These are phyloP conservation scores for Pseudohalonectria lignicola DNA, from an alignment of 2,329 filamentous ascomycete genomes.

Conservation along the genomic window DNA sequence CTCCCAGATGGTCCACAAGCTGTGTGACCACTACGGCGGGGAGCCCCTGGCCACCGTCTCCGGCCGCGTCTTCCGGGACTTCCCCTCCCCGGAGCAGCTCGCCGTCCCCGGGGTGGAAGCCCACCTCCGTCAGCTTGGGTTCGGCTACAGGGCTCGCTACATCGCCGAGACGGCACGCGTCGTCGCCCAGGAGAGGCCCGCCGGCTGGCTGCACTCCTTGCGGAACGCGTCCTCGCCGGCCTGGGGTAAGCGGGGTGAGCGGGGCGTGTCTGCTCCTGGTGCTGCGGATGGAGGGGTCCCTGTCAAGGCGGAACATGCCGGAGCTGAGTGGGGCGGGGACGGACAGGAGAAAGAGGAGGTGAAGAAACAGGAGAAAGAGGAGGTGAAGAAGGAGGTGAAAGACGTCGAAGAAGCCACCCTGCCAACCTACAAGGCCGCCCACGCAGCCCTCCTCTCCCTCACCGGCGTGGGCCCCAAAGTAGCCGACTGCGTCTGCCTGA, in stretches of 20 bases:
- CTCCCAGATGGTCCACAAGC: slow-evolving; percentile 89
- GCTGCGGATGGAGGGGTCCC: no score
- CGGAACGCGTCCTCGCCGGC: slow-evolving; percentile 65
- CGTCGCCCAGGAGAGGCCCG: slow-evolving; percentile 54
- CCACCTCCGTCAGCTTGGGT: slow-evolving; percentile 72
- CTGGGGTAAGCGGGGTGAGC: slow-evolving; percentile 24
- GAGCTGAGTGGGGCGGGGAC: no score
- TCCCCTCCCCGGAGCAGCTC: slow-evolving; percentile 68
- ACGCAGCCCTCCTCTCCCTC: slow-evolving; percentile 66
- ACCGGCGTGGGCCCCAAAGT: slow-evolving; percentile 94
- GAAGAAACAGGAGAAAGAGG: background rate
- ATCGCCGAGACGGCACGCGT: slow-evolving; percentile 76
- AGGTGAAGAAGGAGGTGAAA: background rate
- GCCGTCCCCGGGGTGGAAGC: slow-evolving; percentile 64
- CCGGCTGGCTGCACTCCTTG: slow-evolving; percentile 66
- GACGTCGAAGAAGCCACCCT: slow-evolving; percentile 34
- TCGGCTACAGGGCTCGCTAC: slow-evolving; percentile 91
- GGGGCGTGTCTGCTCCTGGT: slow-evolving; percentile 7
- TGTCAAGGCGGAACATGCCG: no score
- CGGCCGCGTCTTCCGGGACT: slow-evolving; percentile 70
- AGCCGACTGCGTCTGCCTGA: slow-evolving; percentile 89
- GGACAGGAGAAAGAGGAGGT: slow-evolving; percentile 20
- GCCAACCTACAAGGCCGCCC: slow-evolving; percentile 57
- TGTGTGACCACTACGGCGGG: slow-evolving; percentile 72
- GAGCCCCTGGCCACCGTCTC: slow-evolving; percentile 54